phyloP scores from a whole-genome alignment of 257 asterid genomes.

The Solanum sitiens region DNA sequence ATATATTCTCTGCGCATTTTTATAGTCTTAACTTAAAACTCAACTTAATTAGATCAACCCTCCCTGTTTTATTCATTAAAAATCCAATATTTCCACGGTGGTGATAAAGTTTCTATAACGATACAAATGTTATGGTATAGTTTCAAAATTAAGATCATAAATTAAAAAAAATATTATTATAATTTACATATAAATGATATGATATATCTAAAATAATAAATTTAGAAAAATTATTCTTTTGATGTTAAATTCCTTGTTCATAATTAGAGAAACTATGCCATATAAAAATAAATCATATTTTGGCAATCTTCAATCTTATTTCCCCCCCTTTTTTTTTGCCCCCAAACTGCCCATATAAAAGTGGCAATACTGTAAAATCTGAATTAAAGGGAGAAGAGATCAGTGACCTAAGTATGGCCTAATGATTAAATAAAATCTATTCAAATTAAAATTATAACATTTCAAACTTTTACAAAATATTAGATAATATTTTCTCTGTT shows the following conservation, averaged over 20 bases:
- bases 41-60: background rate
- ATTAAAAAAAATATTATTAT: too few species aligned
- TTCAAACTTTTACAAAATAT: background rate
- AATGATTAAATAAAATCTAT: too few species aligned
- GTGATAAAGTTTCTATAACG: background rate
- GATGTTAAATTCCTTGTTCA: background rate
- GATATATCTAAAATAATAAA: background rate
- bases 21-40: background rate
- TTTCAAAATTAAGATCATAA: too few species aligned
- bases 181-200: background rate
- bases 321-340: background rate
- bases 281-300: background rate
- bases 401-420: background rate
- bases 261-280: background rate
- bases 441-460: too few species aligned
- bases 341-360: background rate
- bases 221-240: background rate
- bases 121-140: background rate
- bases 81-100: background rate
- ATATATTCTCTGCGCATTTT: background rate
- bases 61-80: background rate
- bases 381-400: background rate
- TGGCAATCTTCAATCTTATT: background rate
- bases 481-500: background rate
- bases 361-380: background rate